Base-by-base conservation (phyloP, 2,329 filamentous ascomycete species). In the Stemphylium vesicarium region DNA sequence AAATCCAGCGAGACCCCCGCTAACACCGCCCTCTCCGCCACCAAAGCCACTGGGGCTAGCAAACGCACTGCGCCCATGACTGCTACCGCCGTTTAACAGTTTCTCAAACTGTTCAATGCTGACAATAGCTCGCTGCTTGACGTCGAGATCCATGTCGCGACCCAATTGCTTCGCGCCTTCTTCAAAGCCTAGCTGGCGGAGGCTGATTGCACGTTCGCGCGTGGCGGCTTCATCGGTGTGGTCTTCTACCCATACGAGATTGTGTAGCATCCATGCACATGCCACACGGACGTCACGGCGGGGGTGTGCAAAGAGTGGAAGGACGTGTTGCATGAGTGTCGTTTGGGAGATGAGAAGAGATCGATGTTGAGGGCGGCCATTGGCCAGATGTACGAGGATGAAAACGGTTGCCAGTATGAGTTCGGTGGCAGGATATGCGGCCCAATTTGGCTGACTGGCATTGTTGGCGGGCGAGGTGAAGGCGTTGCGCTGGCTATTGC, bases 311-410 rank as follows among this genome's bases (percentile, higher is more conserved):
- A 95, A 90, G 51, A 96, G 87, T 13, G 85, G 85, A 8, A 88
- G 83, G 41, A 96, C 80, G 42, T 89, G 84, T 65, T 84, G 86
- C 56, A 98, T 81, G 4, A 98, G 80, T 11, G 89, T 84, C 2
- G 85, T 88, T 74, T 97, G 92, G 3, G 87, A 82, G 47, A 96
- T 70, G 50, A 78, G 65, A 45, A 75, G 67, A 68, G 93, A 87
- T 50, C 92, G 87, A 75, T 97, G 92, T 26, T 85, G 84, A 3
- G 92, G 87, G 11, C 88, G 81, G 60, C 91, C 91, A 9, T 93
- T 94, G 15, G 92, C 92, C 65, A 98, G 86, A 77, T 98, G 92
- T 12, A 95, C 88, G 43, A 98, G 82, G 52, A 97, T 88, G 71
- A 88, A 95, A 24, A 92, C 85, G 10, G 94, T 89, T 2, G 90